Evolutionary conservation across 2,329 filamentous ascomycete species (phyloP), one percentile per base, ranked within the genome.

Genomic region (Lizonia empirigonia): DNA sequence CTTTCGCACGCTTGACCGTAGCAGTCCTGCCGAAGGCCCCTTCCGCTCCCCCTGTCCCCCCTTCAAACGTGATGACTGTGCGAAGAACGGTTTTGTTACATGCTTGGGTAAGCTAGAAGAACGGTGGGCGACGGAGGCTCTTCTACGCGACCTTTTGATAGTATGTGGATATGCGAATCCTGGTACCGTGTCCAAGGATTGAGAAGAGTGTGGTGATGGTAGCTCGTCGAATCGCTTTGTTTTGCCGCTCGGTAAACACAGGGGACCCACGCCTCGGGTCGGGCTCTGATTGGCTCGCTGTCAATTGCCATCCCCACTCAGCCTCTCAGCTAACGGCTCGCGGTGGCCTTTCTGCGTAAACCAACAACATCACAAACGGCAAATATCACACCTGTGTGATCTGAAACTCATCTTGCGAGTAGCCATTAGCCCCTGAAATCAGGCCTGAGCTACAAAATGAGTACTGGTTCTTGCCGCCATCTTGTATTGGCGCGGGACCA

Each of bases 251-350:
- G 18, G 18, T n/a, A 5, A 7, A 19, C n/a, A n/a, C 12, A 24
- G 20, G 18, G 6, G 34, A 35, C 27, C 32, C 27, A 15, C 27
- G 29, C 16, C 5, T n/a, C 35, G 33, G 42, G 10, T n/a, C 29
- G 22, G 16, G 20, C 16, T 27, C 7, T 48, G 33, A 50, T 53
- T 49, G 44, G 50, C 19, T 53, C 50, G 50, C 50, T 53, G 18
- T 38, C 15, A 38, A 18, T 12, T 53, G 41, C 50, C 32, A 24
- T 27, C 19, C 13, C 27, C 27, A 33, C 19, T 26, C 5, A 22
- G 10, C 7, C 15, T 9, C 8, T n/a, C 20, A 24, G 20, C 12
- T 40, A 50, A 34, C 34, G 35, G 34, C 48, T 51, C 36, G 48
- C 41, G 35, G 7, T 45, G 5, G 34, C 48, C 41, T 45, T 45